Base-by-base conservation (phyloP, 75 land plant species). In the Picea sitchensis region DNA sequence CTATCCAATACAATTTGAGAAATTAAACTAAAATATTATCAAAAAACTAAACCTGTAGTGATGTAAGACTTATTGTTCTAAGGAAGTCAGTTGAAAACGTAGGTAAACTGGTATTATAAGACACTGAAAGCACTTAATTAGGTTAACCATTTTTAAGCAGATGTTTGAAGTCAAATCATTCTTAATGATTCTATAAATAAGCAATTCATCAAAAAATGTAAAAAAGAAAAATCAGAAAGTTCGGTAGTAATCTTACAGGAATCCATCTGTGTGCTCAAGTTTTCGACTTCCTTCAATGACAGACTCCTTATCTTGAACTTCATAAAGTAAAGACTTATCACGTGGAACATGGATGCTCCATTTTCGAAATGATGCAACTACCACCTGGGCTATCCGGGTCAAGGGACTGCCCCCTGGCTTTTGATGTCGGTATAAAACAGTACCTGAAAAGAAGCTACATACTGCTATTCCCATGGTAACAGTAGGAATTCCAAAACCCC, bases 401-500 rank as follows among this genome's bases (percentile, higher is more conserved):
- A 95, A 21, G 17, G 96, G 94, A 81, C 96, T 95, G 78, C 98
- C 98, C 15, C 91, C 94, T 21, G 96, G 94, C 63, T 83, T 88
- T 51, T 93, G 96, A 82, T 85, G 86, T 68, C 98, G 84, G 58
- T 92, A 95, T 15, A 85, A 83, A 0, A 77, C 30, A 2, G 94
- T 87, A 0, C 96, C 98, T 4, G 81, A 80, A 51, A 94, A 87
- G 79, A 95, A 93, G 74, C 84, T 88, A 5, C 56, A 77, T 30
- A 92, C 85, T 7, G 92, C 96, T 57, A 93, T 15, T 2, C 82
- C 91, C 90, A 95, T 89, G 62, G 91, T 80, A 11, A 94, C 57
- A n/a, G 92, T 80, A 20, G 98, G 96, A 58, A 90, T 86, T 11
- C 89, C 94, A 80, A 93, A 95, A 0, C 98, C 98, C 64, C 88